Conservation (phyloP, 495 filamentous ascomycete genomes). For the Aspergillus incahuasiensis region DNA sequence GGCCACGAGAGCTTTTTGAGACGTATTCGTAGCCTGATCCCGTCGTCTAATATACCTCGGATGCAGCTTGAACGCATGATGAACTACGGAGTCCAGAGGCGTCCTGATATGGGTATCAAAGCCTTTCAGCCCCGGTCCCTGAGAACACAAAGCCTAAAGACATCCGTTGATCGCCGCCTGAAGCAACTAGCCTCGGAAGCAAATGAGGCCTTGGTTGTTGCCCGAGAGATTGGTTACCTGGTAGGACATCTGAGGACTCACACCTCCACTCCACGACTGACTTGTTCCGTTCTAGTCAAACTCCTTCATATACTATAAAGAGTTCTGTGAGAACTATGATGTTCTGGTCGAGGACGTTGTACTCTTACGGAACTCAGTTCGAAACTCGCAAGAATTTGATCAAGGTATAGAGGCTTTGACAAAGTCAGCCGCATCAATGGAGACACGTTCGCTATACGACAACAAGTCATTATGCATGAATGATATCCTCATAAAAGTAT, state of each 20-base stretch:
- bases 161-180: slow-evolving; percentile 24
- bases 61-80: slow-evolving; percentile 19
- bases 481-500: slow-evolving; percentile 88
- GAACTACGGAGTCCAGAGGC: slow-evolving; percentile 19
- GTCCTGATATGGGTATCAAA: slow-evolving; percentile 28
- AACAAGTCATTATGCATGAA: slow-evolving; percentile 73
- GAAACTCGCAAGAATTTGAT: slow-evolving; percentile 77
- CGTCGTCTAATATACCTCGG: slow-evolving; percentile 24
- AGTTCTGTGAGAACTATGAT: slow-evolving; percentile 84
- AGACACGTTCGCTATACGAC: slow-evolving; percentile 55
- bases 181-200: slow-evolving; percentile 60
- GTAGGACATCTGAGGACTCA: slow-evolving; percentile 37
- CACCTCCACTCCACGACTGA: slow-evolving; percentile 1
- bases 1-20: slow-evolving; percentile 42
- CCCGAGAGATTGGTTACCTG: slow-evolving; percentile 69
- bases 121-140: slow-evolving; percentile 28
- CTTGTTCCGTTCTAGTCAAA: slow-evolving; percentile 51
- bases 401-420: slow-evolving; percentile 84
- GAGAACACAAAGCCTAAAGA: slow-evolving; percentile 26
- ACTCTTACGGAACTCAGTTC: slow-evolving; percentile 61
- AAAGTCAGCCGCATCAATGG: slow-evolving; percentile 65
- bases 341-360: slow-evolving; percentile 71
- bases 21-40: slow-evolving; percentile 28
- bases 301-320: slow-evolving; percentile 79
- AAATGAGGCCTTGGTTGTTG: slow-evolving; percentile 66